Conservation (phyloP, 305 asterid species). For the Withania somnifera region DNA sequence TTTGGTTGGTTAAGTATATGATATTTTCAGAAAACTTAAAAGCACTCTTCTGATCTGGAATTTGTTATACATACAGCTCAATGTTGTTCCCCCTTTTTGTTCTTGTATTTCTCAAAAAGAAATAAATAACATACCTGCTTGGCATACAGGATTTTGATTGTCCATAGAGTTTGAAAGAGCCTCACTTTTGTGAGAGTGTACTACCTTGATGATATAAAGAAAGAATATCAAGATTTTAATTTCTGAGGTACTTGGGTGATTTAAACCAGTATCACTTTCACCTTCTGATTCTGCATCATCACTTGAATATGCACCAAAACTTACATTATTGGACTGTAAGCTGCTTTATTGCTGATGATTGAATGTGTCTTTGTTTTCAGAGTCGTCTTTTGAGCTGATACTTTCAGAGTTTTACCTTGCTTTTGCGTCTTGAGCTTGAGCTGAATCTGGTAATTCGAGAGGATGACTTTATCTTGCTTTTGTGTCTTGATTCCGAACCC, state of each 20-base stretch:
- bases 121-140: background rate
- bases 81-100: background rate
- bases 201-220: background rate
- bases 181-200: too few relatives aligned
- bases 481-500: background rate
- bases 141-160: background rate
- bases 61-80: too few relatives aligned
- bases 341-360: background rate
- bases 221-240: background rate
- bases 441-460: conserved; percentile 9
- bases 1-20: too few relatives aligned
- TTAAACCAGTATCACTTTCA: conserved; percentile 2
- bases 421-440: conserved; percentile 14
- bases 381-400: background rate
- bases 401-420: background rate
- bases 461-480: background rate
- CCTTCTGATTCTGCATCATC: conserved; percentile 3
- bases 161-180: background rate
- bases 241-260: background rate
- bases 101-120: background rate
- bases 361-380: background rate
- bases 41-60: background rate
- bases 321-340: background rate
- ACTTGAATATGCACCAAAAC: conserved; percentile 12
- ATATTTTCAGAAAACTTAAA: background rate